Evolutionary conservation across 1,284 basidiomycete genomes (phyloP).

Genomic region (Cystobasidium slooffiae): DNA sequence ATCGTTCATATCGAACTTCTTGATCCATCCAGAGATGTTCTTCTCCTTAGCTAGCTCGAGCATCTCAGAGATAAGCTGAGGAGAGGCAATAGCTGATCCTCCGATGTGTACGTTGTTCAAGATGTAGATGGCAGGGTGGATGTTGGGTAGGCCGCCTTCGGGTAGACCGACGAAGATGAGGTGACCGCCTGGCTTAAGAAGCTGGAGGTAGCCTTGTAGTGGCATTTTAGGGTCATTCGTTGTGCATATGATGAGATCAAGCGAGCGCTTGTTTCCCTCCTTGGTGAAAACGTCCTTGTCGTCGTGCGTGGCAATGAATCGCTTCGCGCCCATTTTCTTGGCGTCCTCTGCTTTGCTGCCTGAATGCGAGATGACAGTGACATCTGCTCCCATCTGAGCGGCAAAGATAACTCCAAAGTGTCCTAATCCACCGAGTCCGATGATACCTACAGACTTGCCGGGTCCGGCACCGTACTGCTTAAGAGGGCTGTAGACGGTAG

Average conservation of each 20-base stretch:
- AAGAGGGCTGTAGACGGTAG: constrained; percentile 61
- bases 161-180: constrained; percentile 58
- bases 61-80: constrained; percentile 54
- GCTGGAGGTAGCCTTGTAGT: constrained; percentile 56
- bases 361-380: constrained; percentile 60
- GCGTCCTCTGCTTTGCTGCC: constrained; percentile 57
- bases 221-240: constrained; percentile 58
- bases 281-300: constrained; percentile 50
- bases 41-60: constrained; percentile 56
- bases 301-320: constrained; percentile 56
- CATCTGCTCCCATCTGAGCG: constrained; percentile 57
- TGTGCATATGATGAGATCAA: constrained; percentile 61
- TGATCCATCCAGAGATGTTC: constrained; percentile 57
- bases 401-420: constrained; percentile 56
- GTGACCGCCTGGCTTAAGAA: constrained; percentile 58
- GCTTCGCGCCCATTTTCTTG: constrained; percentile 59
- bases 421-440: constrained; percentile 59
- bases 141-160: constrained; percentile 49
- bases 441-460: constrained; percentile 60
- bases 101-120: constrained; percentile 55
- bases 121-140: constrained; percentile 54
- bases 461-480: constrained; percentile 60
- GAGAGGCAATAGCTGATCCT: constrained; percentile 51
- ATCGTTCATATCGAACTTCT: constrained; percentile 60
- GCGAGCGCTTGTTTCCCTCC: constrained; percentile 53